Evolutionary conservation across 352 stramenopile species (phyloP).

Genomic region (Lagenidium giganteum): DNA sequence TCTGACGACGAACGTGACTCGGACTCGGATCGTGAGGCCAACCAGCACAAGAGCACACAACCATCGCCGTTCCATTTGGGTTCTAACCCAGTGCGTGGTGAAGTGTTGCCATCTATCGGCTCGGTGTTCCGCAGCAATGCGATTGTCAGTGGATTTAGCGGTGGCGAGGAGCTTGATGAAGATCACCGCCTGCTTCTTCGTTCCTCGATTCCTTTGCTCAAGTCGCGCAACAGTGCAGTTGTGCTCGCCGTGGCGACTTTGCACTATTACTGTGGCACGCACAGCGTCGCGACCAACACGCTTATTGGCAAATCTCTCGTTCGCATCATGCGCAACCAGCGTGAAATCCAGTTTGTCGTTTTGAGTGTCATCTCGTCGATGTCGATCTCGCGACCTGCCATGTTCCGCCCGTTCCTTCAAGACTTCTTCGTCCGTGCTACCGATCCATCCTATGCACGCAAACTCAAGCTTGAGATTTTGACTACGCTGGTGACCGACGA

Average conservation of each 20-base stretch:
- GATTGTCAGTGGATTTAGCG: constrained; percentile 57
- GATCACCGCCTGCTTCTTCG: constrained; percentile 96
- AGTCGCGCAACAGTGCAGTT: constrained; percentile 95
- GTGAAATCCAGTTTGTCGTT: constrained; percentile 98
- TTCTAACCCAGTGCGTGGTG: constrained; percentile 6
- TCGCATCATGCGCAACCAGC: constrained; percentile 94
- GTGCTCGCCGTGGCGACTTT: constrained; percentile 95
- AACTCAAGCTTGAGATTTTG: constrained; percentile 98
- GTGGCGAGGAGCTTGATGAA: constrained; percentile 87
- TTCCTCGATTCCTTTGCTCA: constrained; percentile 94
- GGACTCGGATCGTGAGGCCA: constrained; percentile 61
- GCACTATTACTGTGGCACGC: constrained; percentile 96
- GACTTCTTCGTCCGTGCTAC: constrained; percentile 97
- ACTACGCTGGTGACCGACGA: constrained; percentile 89
- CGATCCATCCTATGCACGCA: constrained; percentile 93
- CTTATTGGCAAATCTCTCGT: constrained; percentile 96
- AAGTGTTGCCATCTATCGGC: constrained; percentile 58
- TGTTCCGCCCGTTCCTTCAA: constrained; percentile 95
- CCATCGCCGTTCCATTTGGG: constrained; percentile 26
- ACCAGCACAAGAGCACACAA: constrained; percentile 19
- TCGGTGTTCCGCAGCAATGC: constrained; percentile 72
- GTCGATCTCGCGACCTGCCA: constrained; percentile 90
- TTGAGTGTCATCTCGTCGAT: constrained; percentile 95
- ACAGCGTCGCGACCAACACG: constrained; percentile 79
- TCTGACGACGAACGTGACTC: constrained; percentile 94